Evolutionary conservation across 169 alveolate species (phyloP).

Genomic region (Cryptosporidium xiaoi): DNA sequence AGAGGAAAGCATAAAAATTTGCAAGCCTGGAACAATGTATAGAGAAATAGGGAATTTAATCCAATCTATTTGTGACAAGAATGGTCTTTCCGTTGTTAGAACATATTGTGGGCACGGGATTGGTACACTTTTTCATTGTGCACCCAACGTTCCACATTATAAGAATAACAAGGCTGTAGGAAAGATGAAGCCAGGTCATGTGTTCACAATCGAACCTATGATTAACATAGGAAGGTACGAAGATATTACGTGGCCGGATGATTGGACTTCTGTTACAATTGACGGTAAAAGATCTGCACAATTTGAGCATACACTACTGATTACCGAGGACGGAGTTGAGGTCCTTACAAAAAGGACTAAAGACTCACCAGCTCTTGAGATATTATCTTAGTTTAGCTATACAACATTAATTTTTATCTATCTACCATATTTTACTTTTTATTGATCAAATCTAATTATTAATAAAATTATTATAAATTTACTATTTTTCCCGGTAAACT

Average conservation of each 20-base stretch:
- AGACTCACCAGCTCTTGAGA: conserved; percentile 92
- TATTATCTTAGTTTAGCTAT: conserved; percentile 1
- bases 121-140: conserved; percentile 96
- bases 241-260: conserved; percentile 97
- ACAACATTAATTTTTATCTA: neutral
- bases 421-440: neutral
- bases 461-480: neutral
- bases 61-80: conserved; percentile 84
- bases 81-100: conserved; percentile 88
- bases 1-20: conserved; percentile 89
- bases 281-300: conserved; percentile 90
- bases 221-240: conserved; percentile 94
- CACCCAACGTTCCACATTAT: conserved; percentile 98
- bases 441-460: conserved; percentile 15
- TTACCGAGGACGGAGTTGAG: conserved; percentile 95
- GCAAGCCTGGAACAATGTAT: conserved; percentile 97
- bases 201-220: conserved; percentile 99
- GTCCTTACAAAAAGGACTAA: conserved; percentile 92
- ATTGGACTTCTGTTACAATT: conserved; percentile 97
- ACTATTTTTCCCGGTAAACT: conserved; percentile 48
- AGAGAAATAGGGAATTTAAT: conserved; percentile 96
- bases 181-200: conserved; percentile 95
- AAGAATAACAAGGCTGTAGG: conserved; percentile 97
- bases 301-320: conserved; percentile 97
- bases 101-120: conserved; percentile 99